Evolutionary conservation across 148 eudicot genomes (phyloP), one percentile per base, ranked within the genome.

Genomic region (Spergularia bocconei): DNA sequence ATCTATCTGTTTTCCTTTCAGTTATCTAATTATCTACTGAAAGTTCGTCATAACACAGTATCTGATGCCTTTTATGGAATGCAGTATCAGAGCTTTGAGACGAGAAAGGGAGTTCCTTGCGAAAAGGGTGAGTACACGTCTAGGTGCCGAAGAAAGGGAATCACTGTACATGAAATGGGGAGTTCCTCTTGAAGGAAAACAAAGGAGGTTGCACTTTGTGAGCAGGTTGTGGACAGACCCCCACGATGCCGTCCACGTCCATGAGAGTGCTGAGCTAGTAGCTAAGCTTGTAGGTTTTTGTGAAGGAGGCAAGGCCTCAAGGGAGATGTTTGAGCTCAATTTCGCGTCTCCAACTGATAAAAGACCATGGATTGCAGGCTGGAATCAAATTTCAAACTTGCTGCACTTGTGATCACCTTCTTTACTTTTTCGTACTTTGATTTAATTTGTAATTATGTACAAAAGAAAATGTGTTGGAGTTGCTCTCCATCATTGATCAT

Each of bases 301-400:
- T 51, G 89, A 87, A 81, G 80, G 93, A 33, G 97, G 97, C 53
- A 91, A 93, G 72, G 81, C 88, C 75, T 83, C 98, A 2, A 91
- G 86, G 79, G 98, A 94, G 84, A 94, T 94, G 98, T 90, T 93
- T 83, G 97, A 90, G 85, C 93, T 93, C 2, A 93, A 91, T 63
- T 91, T 93, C 78, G 91, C 86, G 16, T 88, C 82, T 70, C 98
- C 98, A 19, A 82, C 82, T 36, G 91, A 88, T 51, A 90, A 87
- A 79, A 84, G 90, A 69, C 87, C 91, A 9, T 93, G 97, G 98
- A 76, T 84, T 52, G 64, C 85, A 81, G 98, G 91, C 25, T 93
- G 89, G 97, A 88, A 90, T 82, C 97, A 87, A 13, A 86, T 93
- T 58, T 85, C 97, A n/a, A 87, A 90, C 82, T 80, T 90, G 65